These are phyloP conservation scores for Nasturtium officinale DNA, from an alignment of 345 rosid genomes.

Conservation along the genomic window DNA sequence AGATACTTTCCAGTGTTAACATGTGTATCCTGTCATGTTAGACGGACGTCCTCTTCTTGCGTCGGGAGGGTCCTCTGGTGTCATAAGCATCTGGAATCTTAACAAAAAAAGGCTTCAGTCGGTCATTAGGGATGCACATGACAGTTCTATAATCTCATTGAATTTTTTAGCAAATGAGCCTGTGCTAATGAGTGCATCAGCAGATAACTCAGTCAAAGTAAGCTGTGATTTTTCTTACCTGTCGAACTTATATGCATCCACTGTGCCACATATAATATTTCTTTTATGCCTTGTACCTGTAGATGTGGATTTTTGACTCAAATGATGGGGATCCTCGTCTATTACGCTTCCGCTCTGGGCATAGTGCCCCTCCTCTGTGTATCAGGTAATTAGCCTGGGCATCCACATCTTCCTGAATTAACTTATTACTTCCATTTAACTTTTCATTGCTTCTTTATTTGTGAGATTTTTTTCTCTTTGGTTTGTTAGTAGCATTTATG, in stretches of 20 bases:
- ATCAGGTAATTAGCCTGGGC: constrained; percentile 60
- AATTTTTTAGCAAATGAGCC: constrained; percentile 96
- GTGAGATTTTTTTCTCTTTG: not conserved
- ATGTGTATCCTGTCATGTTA: constrained; percentile 40
- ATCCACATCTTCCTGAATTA: constrained; percentile 16
- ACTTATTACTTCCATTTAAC: constrained; percentile 13
- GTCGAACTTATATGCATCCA: not conserved
- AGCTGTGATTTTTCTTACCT: constrained; percentile 25
- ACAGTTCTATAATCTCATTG: constrained; percentile 72
- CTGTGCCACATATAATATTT: constrained; percentile 6
- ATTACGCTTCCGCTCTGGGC: constrained; percentile 94
- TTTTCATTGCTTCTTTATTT: constrained; percentile 4
- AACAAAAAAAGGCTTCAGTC: constrained; percentile 88
- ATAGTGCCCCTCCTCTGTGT: constrained; percentile 97
- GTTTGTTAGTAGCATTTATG: not conserved
- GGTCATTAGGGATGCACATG: constrained; percentile 91
- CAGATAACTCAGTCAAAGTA: constrained; percentile 96
- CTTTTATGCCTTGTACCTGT: constrained; percentile 1
- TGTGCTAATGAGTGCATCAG: constrained; percentile 89
- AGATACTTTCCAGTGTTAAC: constrained; percentile 4
- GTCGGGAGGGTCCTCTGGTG: constrained; percentile 94
- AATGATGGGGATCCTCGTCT: constrained; percentile 96
- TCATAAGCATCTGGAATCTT: constrained; percentile 97
- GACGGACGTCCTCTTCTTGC: constrained; percentile 98
- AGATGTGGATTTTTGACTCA: constrained; percentile 99